Base-by-base conservation (phyloP, 1,139 yeast genomes). In the Scheffersomyces quercinus region DNA sequence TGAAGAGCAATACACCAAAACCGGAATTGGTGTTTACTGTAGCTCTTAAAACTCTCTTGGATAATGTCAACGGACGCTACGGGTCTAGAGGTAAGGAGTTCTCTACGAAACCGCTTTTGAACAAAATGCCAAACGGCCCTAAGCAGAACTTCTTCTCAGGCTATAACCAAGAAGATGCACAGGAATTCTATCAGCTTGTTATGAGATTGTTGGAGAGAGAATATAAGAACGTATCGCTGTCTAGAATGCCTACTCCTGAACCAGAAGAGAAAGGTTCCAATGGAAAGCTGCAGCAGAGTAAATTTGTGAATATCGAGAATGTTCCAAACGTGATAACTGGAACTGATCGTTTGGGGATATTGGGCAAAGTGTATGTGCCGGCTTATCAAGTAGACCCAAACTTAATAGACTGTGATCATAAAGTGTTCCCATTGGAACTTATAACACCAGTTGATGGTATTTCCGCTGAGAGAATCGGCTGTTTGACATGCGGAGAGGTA, bases 151-250 rank as follows among this genome's bases (percentile, higher is more conserved):
- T 89, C 50, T 82, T 89, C 56, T 66, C 83, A 38, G 93, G 96
- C 1, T 88, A 88, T 58, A 89, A 87, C 56, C 97, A 89, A 64
- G 97, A 89, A 63, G 97, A 89, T 65, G 97, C 97, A 0, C 97
- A 90, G 64, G 97, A 89, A 61, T 89, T 89, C 56, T 89, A 89
- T 67, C 97, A 89, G 61, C 79, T 87, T 49, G 78, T 89, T 4
- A 75, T 89, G 75, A 75, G 79, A 36, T 79, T 86, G 42, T 69
- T 89, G 40, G 97, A 89, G 60, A 78, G 77, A 41, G 95, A 89
- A 49, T 72, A 66, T 53, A 73, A 70, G 45, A 60, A 55, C 26
- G 48, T 45, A 11, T 53, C 35, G 41, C 49, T 12, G 36, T 44
- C 7, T 41, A 42, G 42, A 38, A 29, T 32, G 33, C 46, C 39